Base-by-base conservation (phyloP, 805 yeast genomes). In the Saturnispora saitoi region DNA sequence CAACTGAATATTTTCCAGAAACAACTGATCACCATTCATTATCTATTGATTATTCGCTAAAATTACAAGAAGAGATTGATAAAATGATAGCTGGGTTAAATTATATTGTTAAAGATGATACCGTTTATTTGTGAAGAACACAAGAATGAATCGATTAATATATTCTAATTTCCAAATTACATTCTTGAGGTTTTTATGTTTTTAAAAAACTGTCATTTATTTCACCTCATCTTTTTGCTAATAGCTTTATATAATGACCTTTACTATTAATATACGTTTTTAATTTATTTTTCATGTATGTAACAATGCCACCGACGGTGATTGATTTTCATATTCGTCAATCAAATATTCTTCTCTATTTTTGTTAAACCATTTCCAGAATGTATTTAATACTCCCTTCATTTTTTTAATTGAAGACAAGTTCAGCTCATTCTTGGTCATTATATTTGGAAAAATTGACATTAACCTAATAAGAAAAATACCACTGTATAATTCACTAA, bases 381-480 rank as follows among this genome's bases (percentile, higher is more conserved):
- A 66, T 26, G 66, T 73, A 48, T 77, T 83, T 49, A 82, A 57
- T 51, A 81, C 78, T 9, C 66, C 69, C 51, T 78, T 71, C 51
- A 87, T 63, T 15, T 75, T 73, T 6, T 69, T 70, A 4, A 83
- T 67, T 47, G 89, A 79, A 50, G 80, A 82, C n/a, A 76, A 71
- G 57, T 89, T 96, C 89, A 89, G 85, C 8, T 80, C 68, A 1
- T 95, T 80, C 53, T 81, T 82, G 0, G 87, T 75, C 47, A 90
- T 74, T n/a, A 89, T 67, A 10, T 88, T 93, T 0, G 99, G 98
- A 40, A 93, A 66, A 1, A 86, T 71, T 14, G 86, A 83, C 54
- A 89, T 70, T 49, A 91, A 66, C 54, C 99, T 71, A 51, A 91
- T 66, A 32, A 93, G 67, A 64, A 90, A 97, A 57, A 86, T 90